phyloP scores from a whole-genome alignment of 371 early-diverging fungal genomes.

The Mucor velutinosus region DNA sequence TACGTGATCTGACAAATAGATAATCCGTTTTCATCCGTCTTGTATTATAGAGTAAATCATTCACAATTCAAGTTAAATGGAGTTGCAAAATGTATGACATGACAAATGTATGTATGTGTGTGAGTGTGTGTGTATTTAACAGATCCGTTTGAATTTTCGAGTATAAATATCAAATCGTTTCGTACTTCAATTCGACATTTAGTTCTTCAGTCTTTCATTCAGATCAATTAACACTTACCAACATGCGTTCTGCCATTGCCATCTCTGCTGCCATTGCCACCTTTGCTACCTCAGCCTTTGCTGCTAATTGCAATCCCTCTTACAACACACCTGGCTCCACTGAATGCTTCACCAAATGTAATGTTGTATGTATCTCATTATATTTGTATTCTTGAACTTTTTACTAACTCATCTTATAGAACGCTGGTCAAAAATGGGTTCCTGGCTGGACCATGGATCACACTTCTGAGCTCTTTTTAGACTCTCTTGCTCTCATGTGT shows the following conservation, averaged over 20 bases:
- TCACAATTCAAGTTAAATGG: background rate
- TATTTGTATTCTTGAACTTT: background rate
- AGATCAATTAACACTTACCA: background rate
- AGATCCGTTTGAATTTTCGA: background rate
- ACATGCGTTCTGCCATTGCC: constrained; percentile 17
- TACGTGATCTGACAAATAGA: constrained; percentile 6
- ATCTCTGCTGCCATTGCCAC: constrained; percentile 21
- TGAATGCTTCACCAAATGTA: constrained; percentile 25
- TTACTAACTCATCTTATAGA: constrained; percentile 4
- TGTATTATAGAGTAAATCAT: background rate
- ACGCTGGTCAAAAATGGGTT: constrained; percentile 19
- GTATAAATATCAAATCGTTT: background rate
- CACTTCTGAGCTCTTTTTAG: constrained; percentile 30
- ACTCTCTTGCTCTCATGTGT: constrained; percentile 34
- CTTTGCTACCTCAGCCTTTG: constrained; percentile 12
- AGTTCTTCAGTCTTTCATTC: background rate
- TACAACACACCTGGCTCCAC: constrained; percentile 23
- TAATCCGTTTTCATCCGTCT: constrained; percentile 9
- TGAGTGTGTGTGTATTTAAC: background rate
- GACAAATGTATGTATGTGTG: background rate
- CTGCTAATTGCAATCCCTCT: constrained; percentile 31
- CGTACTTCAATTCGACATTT: background rate
- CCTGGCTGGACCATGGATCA: constrained; percentile 36
- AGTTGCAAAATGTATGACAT: constrained; percentile 1
- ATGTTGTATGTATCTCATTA: constrained; percentile 17